These are phyloP conservation scores for Cytospora mali DNA, from an alignment of 2,329 filamentous ascomycete species.

Conservation along the genomic window DNA sequence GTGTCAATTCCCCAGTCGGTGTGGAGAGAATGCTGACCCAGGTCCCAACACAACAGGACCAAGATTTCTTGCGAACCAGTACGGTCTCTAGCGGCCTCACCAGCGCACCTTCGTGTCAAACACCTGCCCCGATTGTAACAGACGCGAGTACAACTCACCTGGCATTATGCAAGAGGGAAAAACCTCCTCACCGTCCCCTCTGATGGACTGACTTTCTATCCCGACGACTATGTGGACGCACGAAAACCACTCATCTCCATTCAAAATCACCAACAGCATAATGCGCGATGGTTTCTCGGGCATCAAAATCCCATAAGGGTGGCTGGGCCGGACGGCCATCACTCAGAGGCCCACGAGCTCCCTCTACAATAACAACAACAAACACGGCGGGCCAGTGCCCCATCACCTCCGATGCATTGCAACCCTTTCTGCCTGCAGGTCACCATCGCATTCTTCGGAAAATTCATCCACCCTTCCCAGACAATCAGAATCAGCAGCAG, in stretches of 20 bases:
- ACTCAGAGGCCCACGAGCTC: background rate
- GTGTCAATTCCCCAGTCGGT: background rate
- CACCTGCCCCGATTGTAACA: constrained; percentile 1
- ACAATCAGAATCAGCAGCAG: background rate
- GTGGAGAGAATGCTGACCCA: constrained; percentile 1
- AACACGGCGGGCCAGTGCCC: background rate
- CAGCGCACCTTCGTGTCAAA: background rate
- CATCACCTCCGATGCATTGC: background rate
- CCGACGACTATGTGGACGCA: constrained; percentile 8
- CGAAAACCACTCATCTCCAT: constrained; percentile 3
- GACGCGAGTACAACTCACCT: constrained; percentile 8
- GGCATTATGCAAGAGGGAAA: constrained; percentile 5
- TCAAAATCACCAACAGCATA: constrained; percentile 8
- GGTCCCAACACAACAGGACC: background rate
- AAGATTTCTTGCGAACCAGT: background rate
- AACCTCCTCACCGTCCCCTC: background rate
- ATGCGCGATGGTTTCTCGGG: background rate
- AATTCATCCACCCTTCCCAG: background rate
- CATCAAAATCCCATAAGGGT: background rate
- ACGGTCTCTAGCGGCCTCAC: background rate
- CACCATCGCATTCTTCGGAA: background rate
- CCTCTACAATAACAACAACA: background rate
- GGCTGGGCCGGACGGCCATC: background rate
- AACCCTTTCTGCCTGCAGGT: background rate
- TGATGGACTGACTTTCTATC: background rate